Percentiles rank a stretch among this genome's conserved stretches.
These are phyloP conservation scores for Salix arbutifolia DNA, from an alignment of 345 rosid species.

Conservation along the genomic window DNA sequence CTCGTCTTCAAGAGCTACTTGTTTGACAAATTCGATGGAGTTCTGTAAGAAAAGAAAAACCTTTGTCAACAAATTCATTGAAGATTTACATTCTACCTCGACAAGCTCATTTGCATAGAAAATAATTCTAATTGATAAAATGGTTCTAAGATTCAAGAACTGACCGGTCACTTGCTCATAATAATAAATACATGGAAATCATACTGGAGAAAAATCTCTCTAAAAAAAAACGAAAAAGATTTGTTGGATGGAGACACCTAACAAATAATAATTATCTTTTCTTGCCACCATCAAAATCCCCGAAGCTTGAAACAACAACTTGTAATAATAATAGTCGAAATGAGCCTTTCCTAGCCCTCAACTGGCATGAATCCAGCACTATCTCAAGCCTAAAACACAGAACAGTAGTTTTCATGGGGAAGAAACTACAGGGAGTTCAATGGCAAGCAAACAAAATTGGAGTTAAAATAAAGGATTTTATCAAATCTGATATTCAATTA, in stretches of 20 bases:
- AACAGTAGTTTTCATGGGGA: too few relatives aligned
- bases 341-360: too few relatives aligned
- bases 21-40: constrained; percentile 76
- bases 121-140: too few relatives aligned
- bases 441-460: too few relatives aligned
- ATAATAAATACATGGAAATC: neutral
- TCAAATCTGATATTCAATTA: neutral
- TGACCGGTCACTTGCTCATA: neutral
- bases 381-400: too few relatives aligned
- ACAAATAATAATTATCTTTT: neutral
- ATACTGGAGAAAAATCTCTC: neutral
- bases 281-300: too few relatives aligned
- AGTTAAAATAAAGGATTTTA: neutral
- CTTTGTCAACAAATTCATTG: neutral
- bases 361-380: too few relatives aligned
- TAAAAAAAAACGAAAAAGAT: neutral
- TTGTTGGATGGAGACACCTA: neutral
- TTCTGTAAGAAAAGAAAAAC: constrained; percentile 37
- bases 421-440: too few relatives aligned
- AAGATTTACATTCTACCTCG: too few relatives aligned
- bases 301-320: too few relatives aligned
- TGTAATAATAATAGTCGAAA: too few relatives aligned
- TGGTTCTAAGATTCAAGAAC: neutral
- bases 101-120: neutral
- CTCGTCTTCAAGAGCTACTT: constrained; percentile 78